Percentiles rank a stretch among this genome's conserved stretches.
phyloP scores from a whole-genome alignment of 2,329 filamentous ascomycete species.

The Nannizzia gypsea region DNA sequence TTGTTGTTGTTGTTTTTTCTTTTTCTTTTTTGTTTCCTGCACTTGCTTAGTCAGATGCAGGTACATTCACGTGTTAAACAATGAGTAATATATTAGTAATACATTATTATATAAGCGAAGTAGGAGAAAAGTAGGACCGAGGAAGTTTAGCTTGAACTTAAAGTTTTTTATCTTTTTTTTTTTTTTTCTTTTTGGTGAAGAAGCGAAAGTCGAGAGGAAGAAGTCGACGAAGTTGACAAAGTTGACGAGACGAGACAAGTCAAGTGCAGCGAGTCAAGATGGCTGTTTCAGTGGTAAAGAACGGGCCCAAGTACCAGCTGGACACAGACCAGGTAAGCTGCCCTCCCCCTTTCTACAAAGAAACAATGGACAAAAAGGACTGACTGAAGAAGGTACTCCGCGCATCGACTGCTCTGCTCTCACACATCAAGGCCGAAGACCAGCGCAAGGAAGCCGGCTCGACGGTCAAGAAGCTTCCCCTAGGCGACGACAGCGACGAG shows the following conservation, averaged over 20 bases:
- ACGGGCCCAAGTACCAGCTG: constrained; percentile 38
- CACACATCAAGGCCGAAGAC: constrained; percentile 43
- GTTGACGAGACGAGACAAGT: neutral
- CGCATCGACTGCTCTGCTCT: constrained; percentile 48
- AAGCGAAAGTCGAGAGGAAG: neutral
- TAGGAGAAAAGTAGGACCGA: neutral
- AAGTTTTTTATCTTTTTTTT: neutral
- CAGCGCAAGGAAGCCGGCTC: constrained; percentile 38
- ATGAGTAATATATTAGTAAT: neutral
- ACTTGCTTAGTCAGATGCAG: neutral
- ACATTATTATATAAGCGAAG: neutral
- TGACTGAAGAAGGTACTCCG: constrained; percentile 38
- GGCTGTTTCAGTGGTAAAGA: constrained; percentile 32
- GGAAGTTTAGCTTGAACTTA: neutral
- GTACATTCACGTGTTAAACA: neutral
- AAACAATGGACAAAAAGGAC: neutral
- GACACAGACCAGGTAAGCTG: constrained; percentile 34
- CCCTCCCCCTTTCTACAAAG: neutral
- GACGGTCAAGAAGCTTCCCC: constrained; percentile 45
- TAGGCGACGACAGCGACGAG: constrained; percentile 34
- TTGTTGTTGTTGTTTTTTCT: neutral
- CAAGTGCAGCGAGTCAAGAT: constrained; percentile 22
- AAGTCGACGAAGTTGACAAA: too few species aligned
- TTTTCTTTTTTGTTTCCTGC: neutral
- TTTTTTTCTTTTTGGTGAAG: neutral